Base-by-base conservation (phyloP, 768 basidiomycete genomes). In the Rhizopogon vesiculosus region DNA sequence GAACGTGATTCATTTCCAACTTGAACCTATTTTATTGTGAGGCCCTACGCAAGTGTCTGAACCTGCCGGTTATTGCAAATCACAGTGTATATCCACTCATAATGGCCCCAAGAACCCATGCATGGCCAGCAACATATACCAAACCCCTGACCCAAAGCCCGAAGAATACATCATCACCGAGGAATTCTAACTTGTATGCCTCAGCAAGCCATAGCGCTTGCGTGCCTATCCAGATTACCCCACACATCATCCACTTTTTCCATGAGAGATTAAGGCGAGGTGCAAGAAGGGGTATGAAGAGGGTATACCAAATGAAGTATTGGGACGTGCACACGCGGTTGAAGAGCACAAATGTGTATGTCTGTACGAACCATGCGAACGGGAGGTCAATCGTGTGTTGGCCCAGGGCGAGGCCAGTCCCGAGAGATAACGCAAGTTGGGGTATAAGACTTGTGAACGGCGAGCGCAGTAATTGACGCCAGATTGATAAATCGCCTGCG, bases 311-410 rank as follows among this genome's bases (percentile, higher is more conserved):
- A 40, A 96, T 77, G 73, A 98, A 99, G 70, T 99, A 99, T 90
- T 98, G 71, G 0, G 94, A 97, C 0, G 97, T 99, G 80, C 95
- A 97, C 50, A 99, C 97, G 70, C 96, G 95, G 70, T 98, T 99
- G 76, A 98, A 96, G 7, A 93, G 72, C n/a, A 98, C 95, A 64
- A 99, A 98, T 0, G 81, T 74, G 39, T 80, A 80, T 2, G 97
- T 98, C 71, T 98, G 95, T 12, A 95, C 78, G 66, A 97, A 93
- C 91, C 91, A 96, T 3, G 89, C 78, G 60, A 94, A 88, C 7
- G 84, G 78, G 3, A 98, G 75, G 62, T 93, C 83, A 15, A 75
- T 69, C 44, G 71, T 75, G 42, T 72, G 74, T 53, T 75, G 68
- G 3, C 86, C 87, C 46, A 94, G 84, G 1, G 85, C 64, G n/a